Percentiles rank a stretch among this genome's conserved stretches.
phyloP scores from a whole-genome alignment of 2,329 filamentous ascomycete species.

The Aspergillus sp. region DNA sequence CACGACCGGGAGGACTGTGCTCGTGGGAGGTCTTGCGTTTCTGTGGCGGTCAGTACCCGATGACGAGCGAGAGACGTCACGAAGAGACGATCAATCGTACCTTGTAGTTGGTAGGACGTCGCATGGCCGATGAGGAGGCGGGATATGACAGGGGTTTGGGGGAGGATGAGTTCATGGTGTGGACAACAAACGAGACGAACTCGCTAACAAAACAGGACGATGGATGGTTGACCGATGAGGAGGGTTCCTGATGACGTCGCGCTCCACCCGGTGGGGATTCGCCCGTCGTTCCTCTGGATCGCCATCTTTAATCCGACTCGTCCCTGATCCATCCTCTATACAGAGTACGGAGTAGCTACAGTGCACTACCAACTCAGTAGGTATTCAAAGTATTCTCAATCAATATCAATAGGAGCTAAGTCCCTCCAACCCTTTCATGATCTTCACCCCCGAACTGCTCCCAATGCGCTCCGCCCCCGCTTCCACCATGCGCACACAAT shows the following conservation, averaged over 20 bases:
- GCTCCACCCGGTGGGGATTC: conserved; percentile 3
- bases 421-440: conserved; percentile 45
- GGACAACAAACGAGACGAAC: not conserved
- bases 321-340: too few relatives aligned
- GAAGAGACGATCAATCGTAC: not conserved
- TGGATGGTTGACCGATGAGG: conserved; percentile 8
- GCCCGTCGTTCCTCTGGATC: not conserved
- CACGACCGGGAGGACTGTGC: conserved; percentile 1
- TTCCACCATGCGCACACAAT: conserved; percentile 55
- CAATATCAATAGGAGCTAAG: too few relatives aligned
- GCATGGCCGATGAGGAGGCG: conserved; percentile 3
- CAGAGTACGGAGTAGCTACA: too few relatives aligned
- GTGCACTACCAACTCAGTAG: too few relatives aligned
- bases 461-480: conserved; percentile 58
- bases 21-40: conserved; percentile 22
- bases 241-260: conserved; percentile 9
- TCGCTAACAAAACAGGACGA: conserved; percentile 1
- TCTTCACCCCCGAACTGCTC: conserved; percentile 55
- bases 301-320: not conserved
- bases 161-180: not conserved
- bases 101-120: conserved; percentile 8
- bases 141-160: not conserved
- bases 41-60: conserved; percentile 6
- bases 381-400: too few relatives aligned
- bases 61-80: not conserved